Base-by-base conservation (phyloP, 2,329 filamentous ascomycete species). In the Mycocentrospora acerina region DNA sequence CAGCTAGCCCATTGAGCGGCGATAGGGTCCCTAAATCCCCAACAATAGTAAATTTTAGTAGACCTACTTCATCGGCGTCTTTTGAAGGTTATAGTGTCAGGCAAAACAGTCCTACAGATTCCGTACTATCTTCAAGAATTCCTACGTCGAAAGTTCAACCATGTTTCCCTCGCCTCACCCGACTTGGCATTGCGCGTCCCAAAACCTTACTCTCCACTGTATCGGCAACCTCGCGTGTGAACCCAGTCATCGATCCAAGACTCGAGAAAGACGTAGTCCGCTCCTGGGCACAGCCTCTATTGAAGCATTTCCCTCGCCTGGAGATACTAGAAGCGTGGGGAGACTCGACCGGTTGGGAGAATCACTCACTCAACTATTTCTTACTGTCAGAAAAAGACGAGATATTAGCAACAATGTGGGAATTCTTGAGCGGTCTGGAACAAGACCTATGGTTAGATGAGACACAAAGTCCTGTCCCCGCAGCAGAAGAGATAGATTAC, bases 281-380 rank as follows among this genome's bases (percentile, higher is more conserved):
- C 13, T 42, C 44, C 4, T 64, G 59, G 59, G 61, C 60, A 2
- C 49, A 53, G 18, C 37, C 55, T 4, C 35, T 66, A 1, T 43
- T 56, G 11, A 42, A 40, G 1, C 54, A 62, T 17, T 64, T 64
- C 17, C 61, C 62, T 18, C 35, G 36, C 14, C 46, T 65, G 7
- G 57, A 65, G 25, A 51, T 62, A 2, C 45, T 65, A 1, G 61
- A 66, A 40, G 60, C 61, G 1, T 66, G 62, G 62, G 53, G 60
- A 24, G 60, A 66, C 18, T 59, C 46, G 39, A 51, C 47, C 1
- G 59, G 61, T 1, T 41, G 54, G n/a, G 59, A 62, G 29, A 55
- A 53, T 19, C 55, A 62, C 25, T 56, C 45, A 1, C 44, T 62
- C 15, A 56, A 53, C 11, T 66, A 66, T 42, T 53, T 64, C n/a